Evolutionary conservation across 208 protist genomes (phyloP).

Genomic region (Wallacemonas sp.): DNA sequence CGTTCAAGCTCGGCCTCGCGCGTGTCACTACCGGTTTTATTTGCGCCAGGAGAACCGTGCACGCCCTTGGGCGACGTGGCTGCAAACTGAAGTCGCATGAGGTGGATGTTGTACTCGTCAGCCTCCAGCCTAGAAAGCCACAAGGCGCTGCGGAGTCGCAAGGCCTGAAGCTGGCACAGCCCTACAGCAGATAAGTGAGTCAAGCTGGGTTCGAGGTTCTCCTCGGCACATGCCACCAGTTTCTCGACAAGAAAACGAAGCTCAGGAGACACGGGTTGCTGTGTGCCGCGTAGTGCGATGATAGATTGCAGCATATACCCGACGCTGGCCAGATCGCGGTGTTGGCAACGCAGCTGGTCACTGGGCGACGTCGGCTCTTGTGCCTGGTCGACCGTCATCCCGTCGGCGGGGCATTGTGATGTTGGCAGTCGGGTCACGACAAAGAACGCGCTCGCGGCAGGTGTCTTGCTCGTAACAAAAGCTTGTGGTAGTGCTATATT

Average conservation of each 20-base stretch:
- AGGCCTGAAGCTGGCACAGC: constrained; percentile 65
- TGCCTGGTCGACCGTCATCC: too few species aligned
- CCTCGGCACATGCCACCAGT: constrained; percentile 16
- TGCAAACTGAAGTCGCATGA: neutral
- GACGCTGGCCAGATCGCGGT: constrained; percentile 42
- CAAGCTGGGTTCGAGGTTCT: neutral
- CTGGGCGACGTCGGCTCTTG: neutral
- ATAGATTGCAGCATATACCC: constrained; percentile 36
- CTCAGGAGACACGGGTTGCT: constrained; percentile 13
- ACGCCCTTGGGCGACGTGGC: too few species aligned
- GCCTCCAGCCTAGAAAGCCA: constrained; percentile 57
- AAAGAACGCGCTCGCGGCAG: neutral
- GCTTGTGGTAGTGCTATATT: constrained; percentile 1
- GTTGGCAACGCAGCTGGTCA: constrained; percentile 21
- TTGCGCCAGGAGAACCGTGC: too few species aligned
- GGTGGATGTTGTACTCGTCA: constrained; percentile 28
- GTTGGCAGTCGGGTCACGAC: neutral
- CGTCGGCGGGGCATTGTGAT: too few species aligned
- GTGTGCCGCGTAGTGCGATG: constrained; percentile 9
- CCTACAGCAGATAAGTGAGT: constrained; percentile 30
- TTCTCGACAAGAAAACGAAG: constrained; percentile 28
- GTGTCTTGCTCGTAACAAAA: neutral
- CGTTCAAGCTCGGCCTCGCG: constrained; percentile 27
- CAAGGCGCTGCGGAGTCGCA: constrained; percentile 58
- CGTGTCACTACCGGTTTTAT: too few species aligned